Percentiles rank a stretch among this genome's conserved stretches.
Conservation (phyloP, 2,329 filamentous ascomycete genomes). For the Cladosporium sp. region DNA sequence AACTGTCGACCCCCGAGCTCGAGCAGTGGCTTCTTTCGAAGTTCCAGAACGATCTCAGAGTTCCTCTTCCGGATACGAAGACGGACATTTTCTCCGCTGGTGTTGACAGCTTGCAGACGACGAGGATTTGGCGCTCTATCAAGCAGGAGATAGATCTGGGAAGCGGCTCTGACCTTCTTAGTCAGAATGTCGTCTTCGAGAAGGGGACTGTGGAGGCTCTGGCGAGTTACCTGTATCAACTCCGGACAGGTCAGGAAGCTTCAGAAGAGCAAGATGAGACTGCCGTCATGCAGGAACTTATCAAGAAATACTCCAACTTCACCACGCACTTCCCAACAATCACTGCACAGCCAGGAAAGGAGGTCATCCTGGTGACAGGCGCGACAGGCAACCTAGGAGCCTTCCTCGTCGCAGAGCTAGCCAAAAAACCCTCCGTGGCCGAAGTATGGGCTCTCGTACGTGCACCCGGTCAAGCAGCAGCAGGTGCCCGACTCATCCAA, state of each 20-base stretch:
- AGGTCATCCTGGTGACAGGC: conserved; percentile 51
- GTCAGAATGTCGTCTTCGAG: conserved; percentile 57
- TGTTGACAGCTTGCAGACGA: conserved; percentile 41
- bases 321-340: conserved; percentile 20
- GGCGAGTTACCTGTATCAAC: conserved; percentile 40
- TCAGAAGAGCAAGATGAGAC: conserved; percentile 33
- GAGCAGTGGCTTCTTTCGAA: conserved; percentile 27
- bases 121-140: conserved; percentile 51
- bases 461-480: conserved; percentile 34
- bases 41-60: conserved; percentile 30
- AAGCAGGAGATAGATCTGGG: conserved; percentile 35
- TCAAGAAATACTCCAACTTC: conserved; percentile 42
- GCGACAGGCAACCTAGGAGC: conserved; percentile 62
- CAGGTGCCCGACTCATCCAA: conserved; percentile 32
- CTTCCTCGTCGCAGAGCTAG: conserved; percentile 46
- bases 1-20: conserved; percentile 25
- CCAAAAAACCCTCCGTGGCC: conserved; percentile 25
- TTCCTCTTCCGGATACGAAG: conserved; percentile 18
- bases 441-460: conserved; percentile 52
- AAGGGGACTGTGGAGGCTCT: conserved; percentile 47
- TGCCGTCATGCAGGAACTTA: conserved; percentile 43
- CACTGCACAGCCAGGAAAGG: conserved; percentile 12
- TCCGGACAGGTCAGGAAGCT: conserved; percentile 36
- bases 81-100: conserved; percentile 57
- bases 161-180: conserved; percentile 33